A percentile compares a stretch with the other conserved stretches of the same genome.
These are phyloP conservation scores for Ascochyta rabiei DNA, from an alignment of 2,329 filamentous ascomycete genomes.

Conservation along the genomic window DNA sequence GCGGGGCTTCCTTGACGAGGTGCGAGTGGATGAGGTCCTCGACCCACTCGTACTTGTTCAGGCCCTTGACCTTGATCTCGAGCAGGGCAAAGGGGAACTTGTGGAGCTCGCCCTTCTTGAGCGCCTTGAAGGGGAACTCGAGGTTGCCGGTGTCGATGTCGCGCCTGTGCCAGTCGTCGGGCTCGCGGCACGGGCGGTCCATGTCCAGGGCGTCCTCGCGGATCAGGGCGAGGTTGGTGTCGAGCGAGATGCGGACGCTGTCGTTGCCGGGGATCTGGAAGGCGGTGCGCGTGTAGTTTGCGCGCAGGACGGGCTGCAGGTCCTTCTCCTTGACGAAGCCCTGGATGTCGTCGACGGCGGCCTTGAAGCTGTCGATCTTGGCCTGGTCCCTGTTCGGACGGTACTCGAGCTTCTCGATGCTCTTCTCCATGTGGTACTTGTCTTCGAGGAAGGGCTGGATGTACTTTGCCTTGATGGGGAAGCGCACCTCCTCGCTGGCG, in stretches of 20 bases:
- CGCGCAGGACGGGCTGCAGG: conserved; percentile 83
- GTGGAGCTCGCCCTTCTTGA: conserved; percentile 89
- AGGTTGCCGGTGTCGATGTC: conserved; percentile 86
- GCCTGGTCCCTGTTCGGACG: conserved; percentile 71
- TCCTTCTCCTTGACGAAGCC: conserved; percentile 76
- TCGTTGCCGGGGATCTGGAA: conserved; percentile 96
- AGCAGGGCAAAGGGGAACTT: conserved; percentile 90
- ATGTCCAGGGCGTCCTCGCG: conserved; percentile 74
- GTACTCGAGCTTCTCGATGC: conserved; percentile 80
- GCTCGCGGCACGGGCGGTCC: conserved; percentile 86
- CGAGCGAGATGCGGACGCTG: conserved; percentile 87
- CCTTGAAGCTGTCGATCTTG: conserved; percentile 72
- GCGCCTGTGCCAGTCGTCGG: conserved; percentile 84
- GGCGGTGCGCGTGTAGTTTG: conserved; percentile 91
- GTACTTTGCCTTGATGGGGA: conserved; percentile 93
- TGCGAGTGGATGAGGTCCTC: conserved; percentile 92
- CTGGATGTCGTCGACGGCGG: conserved; percentile 77
- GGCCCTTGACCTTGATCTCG: conserved; percentile 81
- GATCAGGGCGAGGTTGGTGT: conserved; percentile 90
- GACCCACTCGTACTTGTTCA: conserved; percentile 82
- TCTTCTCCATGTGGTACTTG: conserved; percentile 91
- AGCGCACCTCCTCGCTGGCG: conserved; percentile 76
- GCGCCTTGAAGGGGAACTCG: conserved; percentile 83
- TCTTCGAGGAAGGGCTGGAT: conserved; percentile 84
- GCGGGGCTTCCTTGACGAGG: conserved; percentile 84